Percentiles rank a stretch among this genome's conserved stretches.
These are phyloP conservation scores for Exobasidium rhododendri DNA, from an alignment of 1,284 basidiomycete species.

Conservation along the genomic window DNA sequence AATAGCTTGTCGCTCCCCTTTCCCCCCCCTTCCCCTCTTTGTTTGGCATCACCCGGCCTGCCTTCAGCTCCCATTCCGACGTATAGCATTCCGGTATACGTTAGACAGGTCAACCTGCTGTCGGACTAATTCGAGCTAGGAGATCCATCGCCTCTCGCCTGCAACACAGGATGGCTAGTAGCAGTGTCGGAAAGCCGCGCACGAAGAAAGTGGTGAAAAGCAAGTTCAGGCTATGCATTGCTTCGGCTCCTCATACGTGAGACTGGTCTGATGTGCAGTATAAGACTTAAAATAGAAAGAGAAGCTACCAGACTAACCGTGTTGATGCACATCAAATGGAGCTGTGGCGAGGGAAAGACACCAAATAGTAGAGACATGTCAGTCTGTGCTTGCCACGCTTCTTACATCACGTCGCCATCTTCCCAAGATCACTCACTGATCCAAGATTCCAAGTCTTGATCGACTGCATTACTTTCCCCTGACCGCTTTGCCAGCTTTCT, in stretches of 20 bases:
- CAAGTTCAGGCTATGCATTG: background rate
- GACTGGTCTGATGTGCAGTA: background rate
- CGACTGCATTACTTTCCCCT: conserved; percentile 31
- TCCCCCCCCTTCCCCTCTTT: too few species aligned
- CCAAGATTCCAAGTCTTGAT: conserved; percentile 38
- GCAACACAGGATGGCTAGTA: too few species aligned
- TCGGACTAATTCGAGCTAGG: too few species aligned
- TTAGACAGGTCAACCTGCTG: too few species aligned
- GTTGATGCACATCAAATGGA: conserved; percentile 33
- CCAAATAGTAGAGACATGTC: background rate
- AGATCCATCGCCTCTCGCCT: too few species aligned
- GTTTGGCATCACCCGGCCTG: too few species aligned
- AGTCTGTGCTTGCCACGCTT: background rate
- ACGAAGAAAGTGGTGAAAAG: background rate
- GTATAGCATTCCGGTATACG: too few species aligned
- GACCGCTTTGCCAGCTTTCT: conserved; percentile 31
- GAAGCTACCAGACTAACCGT: too few species aligned
- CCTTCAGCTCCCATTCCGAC: too few species aligned
- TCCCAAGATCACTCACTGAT: conserved; percentile 23
- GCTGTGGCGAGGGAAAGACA: conserved; percentile 13
- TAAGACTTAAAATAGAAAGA: background rate
- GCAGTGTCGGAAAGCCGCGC: too few species aligned
- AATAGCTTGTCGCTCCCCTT: too few species aligned
- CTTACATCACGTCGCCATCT: too few species aligned
- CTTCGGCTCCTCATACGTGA: background rate